Base-by-base conservation (phyloP, 2,329 filamentous ascomycete species). In the Pseudopyrenochaeta lycopersici region DNA sequence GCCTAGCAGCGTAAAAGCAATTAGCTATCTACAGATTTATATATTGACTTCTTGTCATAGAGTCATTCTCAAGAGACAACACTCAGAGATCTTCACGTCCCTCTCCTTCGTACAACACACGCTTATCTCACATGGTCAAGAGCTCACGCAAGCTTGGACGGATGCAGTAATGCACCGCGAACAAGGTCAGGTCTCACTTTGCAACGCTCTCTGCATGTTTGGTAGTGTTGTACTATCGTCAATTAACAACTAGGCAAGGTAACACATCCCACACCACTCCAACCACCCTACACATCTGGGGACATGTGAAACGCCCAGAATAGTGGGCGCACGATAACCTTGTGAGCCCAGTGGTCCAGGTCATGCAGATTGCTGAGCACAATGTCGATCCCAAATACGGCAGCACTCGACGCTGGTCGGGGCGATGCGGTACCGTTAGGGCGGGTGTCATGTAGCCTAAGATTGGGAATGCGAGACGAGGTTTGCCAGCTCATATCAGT, bases 1-100 rank as follows among this genome's bases (percentile, higher is more conserved):
- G 63, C 55, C 57, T 39, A 60, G 53, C 54, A 54, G 62, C 42
- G 51, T 52, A 56, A 59, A 62, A 60, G 58, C 58, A 63, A 60
- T 56, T 27, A 52, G 32, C 48, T 46, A 36, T 46, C 17, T 18
- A 50, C 32, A 48, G 49, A 32, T 41, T 42, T 46, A 58, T 49
- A 21, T 9, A 51, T 60, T 55, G 58, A 43, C 62, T 67, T 27
- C 50, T 49, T 41, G 31, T 48, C 20, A 39, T 29, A 29, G 40
- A 30, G 40, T 42, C 23, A 17, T 17, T 29, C 14, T n/a, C 40
- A 10, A 1, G 21, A 31, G 14, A 29, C 14, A 14, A 30, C 18
- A 17, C 23, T n/a, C 12, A 12, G 2, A 21, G 2, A 7, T 39
- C 23, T 11, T 15, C 23, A 14, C 7, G 15, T n/a, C 23, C 23